Evolutionary conservation across 2,329 filamentous ascomycete genomes (phyloP), one percentile per base, ranked within the genome.

Genomic region (Scytalidium lignicola): DNA sequence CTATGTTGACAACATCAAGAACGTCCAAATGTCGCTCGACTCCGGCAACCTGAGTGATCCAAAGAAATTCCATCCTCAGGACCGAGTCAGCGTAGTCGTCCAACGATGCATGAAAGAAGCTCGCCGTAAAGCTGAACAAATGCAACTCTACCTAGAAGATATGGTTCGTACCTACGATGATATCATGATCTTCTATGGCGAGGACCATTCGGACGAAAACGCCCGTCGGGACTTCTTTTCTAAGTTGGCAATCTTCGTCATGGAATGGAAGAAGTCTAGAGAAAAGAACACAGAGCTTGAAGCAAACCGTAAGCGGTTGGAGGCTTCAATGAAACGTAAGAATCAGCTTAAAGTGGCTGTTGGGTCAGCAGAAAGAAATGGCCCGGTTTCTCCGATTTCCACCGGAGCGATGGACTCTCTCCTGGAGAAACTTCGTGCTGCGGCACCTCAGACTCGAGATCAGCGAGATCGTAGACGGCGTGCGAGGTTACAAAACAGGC

Each of bases 91-190:
- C 54, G 88, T 95, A 69, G 79, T 97, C 28, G 91, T 96, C 48
- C 90, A 96, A 69, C 80, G 92, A 46, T 85, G 80, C 57, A 97
- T 99, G 92, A 97, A 96, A 73, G 93, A 99, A 58, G 93, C 93
- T 18, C 77, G 93, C 54, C 81, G 92, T 61, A 99, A 97, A 74
- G 90, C 93, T 2, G 92, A 96, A 68, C 93, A 97, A 72, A 87
- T 97, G 83, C 81, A 89, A 64, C 74, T 97, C 19, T 96, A 95
- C 67, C 74, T 97, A 43, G 91, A 96, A 57, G 90, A 96, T 65
- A 96, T 96, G 89, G 76, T 82, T 58, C 84, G 87, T 63, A 87
- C 86, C 1, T 97, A 92, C 72, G 88, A 96, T 63, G 90, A 96
- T 65, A 96, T 97, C 59, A 90, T 97, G 85, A 79, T 85, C 5